Percentiles rank a stretch among this genome's conserved stretches.
Evolutionary conservation across 257 asterid genomes (phyloP).

Genomic region (Solanum appendiculatum): DNA sequence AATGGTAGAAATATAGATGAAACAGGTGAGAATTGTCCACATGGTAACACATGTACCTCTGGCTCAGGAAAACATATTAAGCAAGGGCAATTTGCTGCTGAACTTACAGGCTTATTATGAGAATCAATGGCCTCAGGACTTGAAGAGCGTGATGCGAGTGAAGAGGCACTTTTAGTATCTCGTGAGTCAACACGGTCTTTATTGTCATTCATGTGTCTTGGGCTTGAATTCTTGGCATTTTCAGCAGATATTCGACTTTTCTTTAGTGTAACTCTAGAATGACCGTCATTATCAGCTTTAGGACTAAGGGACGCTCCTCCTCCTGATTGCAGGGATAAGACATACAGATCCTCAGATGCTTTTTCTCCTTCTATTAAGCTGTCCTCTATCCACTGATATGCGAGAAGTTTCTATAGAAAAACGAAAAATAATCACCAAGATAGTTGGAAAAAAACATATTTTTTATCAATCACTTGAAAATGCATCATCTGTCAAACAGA

Average conservation of each 20-base stretch:
- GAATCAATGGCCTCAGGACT: constrained; percentile 24
- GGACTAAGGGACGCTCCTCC: constrained; percentile 5
- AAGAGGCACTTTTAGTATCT: constrained; percentile 31
- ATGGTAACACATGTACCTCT: background rate
- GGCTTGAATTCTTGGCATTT: constrained; percentile 20
- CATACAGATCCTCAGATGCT: constrained; percentile 49
- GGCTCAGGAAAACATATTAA: background rate
- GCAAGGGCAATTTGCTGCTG: background rate
- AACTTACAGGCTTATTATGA: constrained; percentile 35
- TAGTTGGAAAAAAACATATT: background rate
- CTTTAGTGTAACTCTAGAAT: constrained; percentile 22
- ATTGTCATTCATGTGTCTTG: constrained; percentile 8
- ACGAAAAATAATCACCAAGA: background rate
- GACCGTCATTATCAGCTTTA: constrained; percentile 14
- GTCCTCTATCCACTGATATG: constrained; percentile 84
- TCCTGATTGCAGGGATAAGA: constrained; percentile 24
- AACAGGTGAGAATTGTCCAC: background rate
- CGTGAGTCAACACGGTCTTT: constrained; percentile 14
- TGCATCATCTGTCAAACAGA: background rate
- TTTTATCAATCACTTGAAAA: background rate
- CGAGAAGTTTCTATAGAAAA: constrained; percentile 44
- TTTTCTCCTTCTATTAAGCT: constrained; percentile 66
- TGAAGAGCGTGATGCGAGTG: constrained; percentile 20
- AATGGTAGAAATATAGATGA: background rate
- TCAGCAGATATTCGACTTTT: constrained; percentile 36